Evolutionary conservation across 1,284 basidiomycete species (phyloP), one percentile per base, ranked within the genome.

Genomic region (Rhodofomes roseus): DNA sequence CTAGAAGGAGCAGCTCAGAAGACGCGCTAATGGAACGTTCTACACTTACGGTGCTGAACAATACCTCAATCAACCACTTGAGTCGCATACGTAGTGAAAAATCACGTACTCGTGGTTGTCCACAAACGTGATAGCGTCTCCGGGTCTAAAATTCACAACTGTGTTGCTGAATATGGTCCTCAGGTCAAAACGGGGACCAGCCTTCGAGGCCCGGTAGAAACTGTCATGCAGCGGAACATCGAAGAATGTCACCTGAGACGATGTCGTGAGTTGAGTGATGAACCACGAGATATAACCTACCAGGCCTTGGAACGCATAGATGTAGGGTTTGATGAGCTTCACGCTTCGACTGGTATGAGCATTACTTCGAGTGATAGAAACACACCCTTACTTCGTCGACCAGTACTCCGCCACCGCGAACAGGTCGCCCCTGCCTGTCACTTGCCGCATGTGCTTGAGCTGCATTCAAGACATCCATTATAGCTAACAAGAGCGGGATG

Each of bases 71-170:
- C 22, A 34, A 22, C n/a, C 16, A 43, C 31, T 34, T 11, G 31
- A 25, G 43, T 50, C 61, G 11, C 64, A 34, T 34, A 51, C 43
- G 57, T n/a, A 20, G 43, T 27, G 11, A 31, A 54, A 36, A 27
- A 43, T 12, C 12, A 76, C 82, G 73, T 64, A 91, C 89, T 92
- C 90, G 67, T 92, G 90, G 70, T 92, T 92, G 66, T 92, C 90
- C 2, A 92, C 90, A 67, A 93, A 92, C 0, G 90, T 92, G 11
- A 92, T 86, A 6, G 90, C 87, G 66, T 90, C 86, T n/a, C 76
- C 73, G 2, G 90, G 89, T 61, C 81, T 80, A 11, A 71, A 68
- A 55, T 82, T 75, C 31, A 88, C 76, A 7, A 92, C 68, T 0
- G 86, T 85, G 50, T 78, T 74, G 55, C 83, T 73, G 36, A 92